A percentile compares a stretch with the other conserved stretches of the same genome.
Conservation (phyloP, 148 eudicot species). For the Diospyros lotus region DNA sequence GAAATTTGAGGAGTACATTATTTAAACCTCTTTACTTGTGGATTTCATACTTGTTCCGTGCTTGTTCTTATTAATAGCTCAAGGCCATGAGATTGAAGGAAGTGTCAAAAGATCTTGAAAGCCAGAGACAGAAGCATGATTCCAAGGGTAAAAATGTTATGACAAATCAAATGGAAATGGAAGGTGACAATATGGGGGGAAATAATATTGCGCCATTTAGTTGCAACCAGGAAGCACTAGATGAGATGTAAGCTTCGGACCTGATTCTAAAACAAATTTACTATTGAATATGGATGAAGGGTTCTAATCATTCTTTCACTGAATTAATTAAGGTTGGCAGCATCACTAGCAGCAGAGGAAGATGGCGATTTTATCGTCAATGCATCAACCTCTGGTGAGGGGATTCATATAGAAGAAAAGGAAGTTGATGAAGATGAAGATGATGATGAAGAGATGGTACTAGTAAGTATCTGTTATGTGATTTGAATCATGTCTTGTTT, state of each 20-base stretch:
- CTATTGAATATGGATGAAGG: slow-evolving; percentile 4
- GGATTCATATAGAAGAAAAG: slow-evolving; percentile 31
- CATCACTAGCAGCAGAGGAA: slow-evolving; percentile 84
- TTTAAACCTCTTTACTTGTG: not conserved
- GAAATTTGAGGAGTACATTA: not conserved
- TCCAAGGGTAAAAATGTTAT: slow-evolving; percentile 59
- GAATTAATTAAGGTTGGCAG: slow-evolving; percentile 77
- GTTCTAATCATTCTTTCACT: slow-evolving; percentile 9
- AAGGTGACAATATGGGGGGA: slow-evolving; percentile 16
- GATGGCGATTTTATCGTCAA: slow-evolving; percentile 26
- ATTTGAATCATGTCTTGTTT: slow-evolving; percentile 5
- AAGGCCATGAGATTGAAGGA: slow-evolving; percentile 68
- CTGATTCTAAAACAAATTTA: slow-evolving; percentile 1
- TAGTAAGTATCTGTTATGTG: slow-evolving; percentile 36
- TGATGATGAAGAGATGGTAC: slow-evolving; percentile 86
- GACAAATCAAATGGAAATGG: slow-evolving; percentile 26
- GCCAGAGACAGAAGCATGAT: slow-evolving; percentile 50
- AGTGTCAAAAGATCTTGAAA: slow-evolving; percentile 59
- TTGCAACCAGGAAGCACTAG: slow-evolving; percentile 58
- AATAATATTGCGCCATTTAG: slow-evolving; percentile 15
- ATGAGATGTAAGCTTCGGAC: slow-evolving; percentile 61
- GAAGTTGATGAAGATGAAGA: slow-evolving; percentile 60
- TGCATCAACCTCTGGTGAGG: slow-evolving; percentile 48
- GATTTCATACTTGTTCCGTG: not conserved
- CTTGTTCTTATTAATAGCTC: slow-evolving; percentile 37